Evolutionary conservation across 805 yeast genomes (phyloP), one percentile per base, ranked within the genome.

Genomic region (Metschnikowia lachancei): DNA sequence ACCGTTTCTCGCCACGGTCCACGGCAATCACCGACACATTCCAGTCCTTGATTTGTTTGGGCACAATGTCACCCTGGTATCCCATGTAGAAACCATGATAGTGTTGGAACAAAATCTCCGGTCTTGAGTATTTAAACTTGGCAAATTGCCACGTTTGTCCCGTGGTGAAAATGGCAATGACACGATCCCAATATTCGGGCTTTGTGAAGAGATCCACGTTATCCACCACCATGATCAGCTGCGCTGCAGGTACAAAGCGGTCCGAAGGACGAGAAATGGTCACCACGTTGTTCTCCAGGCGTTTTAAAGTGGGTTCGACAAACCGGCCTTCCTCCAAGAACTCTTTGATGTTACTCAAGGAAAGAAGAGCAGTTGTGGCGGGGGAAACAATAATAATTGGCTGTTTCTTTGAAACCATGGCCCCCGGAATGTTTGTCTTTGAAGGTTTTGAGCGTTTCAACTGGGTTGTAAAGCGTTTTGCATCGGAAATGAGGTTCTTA

Each of bases 91-190:
- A 91, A 2, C 99, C 99, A 49, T 85, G 82, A 54, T 86, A 86
- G 55, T 80, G 82, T 59, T 85, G 94, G 66, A 94, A 94, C 53
- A 94, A 73, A 36, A 73, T 73, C 49, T 85, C 81, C 2, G 99
- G 97, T 45, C 83, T 81, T 33, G 81, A 75, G 81, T 90, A 85
- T 62, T 85, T 86, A 67, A 92, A 94, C 58, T 82, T 80, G 60
- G 87, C 81, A 69, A 94, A 88, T 69, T 94, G 99, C 99, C 99
- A 94, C 45, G 83, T 75, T 69, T 94, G 99, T 11, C 99, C 99
- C 10, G 97, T 92, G 14, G 97, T 92, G 70, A 94, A 85, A 32
- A 94, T 87, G 0, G 96, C 97, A 40, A 92, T 87, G 1, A 94
- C 97, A 49, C 99, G 78, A 61, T 89, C 95, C 99, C 99, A 94